A percentile compares a stretch with the other conserved stretches of the same genome.
These are phyloP conservation scores for Grosmannia huntii DNA, from an alignment of 2,329 filamentous ascomycete species.

Conservation along the genomic window DNA sequence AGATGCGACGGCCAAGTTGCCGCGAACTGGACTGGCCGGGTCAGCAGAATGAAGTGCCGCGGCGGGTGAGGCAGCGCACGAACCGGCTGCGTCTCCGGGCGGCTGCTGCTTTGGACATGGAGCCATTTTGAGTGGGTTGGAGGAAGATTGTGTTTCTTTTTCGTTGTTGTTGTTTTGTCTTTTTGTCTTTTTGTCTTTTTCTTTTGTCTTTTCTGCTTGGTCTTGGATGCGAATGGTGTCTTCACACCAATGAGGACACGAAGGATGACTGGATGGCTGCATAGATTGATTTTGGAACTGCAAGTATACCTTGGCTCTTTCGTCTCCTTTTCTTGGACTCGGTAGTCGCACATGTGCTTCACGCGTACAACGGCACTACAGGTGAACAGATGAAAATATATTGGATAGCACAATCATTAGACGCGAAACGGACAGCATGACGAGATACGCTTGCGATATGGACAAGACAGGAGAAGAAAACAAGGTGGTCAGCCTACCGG, in stretches of 20 bases:
- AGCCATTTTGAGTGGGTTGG: not conserved
- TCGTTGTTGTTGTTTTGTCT: not conserved
- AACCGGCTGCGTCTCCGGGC: not conserved
- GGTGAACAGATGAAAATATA: not conserved
- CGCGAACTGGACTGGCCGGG: slow-evolving; percentile 7
- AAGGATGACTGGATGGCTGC: not conserved
- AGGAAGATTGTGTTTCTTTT: not conserved
- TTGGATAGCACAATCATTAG: not conserved
- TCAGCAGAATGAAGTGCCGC: not conserved
- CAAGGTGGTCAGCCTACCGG: slow-evolving; percentile 9
- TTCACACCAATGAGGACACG: not conserved
- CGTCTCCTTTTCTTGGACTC: not conserved
- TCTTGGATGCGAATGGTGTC: no score
- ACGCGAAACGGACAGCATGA: not conserved
- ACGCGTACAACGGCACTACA: not conserved
- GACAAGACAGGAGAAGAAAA: not conserved
- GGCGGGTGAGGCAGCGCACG: not conserved
- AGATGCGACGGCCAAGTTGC: not conserved
- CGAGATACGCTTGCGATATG: not conserved
- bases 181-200: not conserved
- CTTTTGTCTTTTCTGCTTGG: not conserved
- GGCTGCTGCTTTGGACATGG: not conserved
- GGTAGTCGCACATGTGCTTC: not conserved
- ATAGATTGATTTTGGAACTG: not conserved
- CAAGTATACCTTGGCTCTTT: not conserved